Percentiles rank a stretch among this genome's conserved stretches.
phyloP scores from a whole-genome alignment of 805 yeast genomes.

The Candida orba region DNA sequence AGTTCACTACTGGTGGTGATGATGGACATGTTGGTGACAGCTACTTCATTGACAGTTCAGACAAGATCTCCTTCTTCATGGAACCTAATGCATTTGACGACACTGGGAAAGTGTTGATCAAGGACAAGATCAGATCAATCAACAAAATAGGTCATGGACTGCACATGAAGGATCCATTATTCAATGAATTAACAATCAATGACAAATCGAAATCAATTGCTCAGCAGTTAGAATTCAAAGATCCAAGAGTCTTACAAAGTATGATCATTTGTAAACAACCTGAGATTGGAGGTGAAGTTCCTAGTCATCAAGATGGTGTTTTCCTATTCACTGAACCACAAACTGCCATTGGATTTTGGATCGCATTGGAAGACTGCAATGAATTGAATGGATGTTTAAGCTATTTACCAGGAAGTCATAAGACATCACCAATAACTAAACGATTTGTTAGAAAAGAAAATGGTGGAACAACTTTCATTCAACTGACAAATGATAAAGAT shows the following conservation, averaged over 20 bases:
- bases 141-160: slow-evolving; percentile 79
- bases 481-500: slow-evolving; percentile 24
- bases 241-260: slow-evolving; percentile 68
- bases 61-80: slow-evolving; percentile 61
- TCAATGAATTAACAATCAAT: slow-evolving; percentile 43
- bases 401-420: slow-evolving; percentile 67
- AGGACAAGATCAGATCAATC: slow-evolving; percentile 49
- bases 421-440: slow-evolving; percentile 44
- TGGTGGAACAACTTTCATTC: slow-evolving; percentile 51
- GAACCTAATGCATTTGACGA: slow-evolving; percentile 59
- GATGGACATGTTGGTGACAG: slow-evolving; percentile 64
- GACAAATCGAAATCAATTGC: slow-evolving; percentile 45
- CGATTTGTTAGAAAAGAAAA: slow-evolving; percentile 53
- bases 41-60: slow-evolving; percentile 62
- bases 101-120: slow-evolving; percentile 38
- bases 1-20: slow-evolving; percentile 51
- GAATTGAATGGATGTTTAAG: slow-evolving; percentile 59
- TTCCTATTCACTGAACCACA: slow-evolving; percentile 68
- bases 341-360: slow-evolving; percentile 74
- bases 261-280: slow-evolving; percentile 81
- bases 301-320: slow-evolving; percentile 70
- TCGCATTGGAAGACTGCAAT: slow-evolving; percentile 71
- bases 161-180: slow-evolving; percentile 46
- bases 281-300: slow-evolving; percentile 63
- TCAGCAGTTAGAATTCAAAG: slow-evolving; percentile 42